Percentiles rank a stretch among this genome's conserved stretches.
Evolutionary conservation across 169 alveolate species (phyloP).

Genomic region (Theileria equi): DNA sequence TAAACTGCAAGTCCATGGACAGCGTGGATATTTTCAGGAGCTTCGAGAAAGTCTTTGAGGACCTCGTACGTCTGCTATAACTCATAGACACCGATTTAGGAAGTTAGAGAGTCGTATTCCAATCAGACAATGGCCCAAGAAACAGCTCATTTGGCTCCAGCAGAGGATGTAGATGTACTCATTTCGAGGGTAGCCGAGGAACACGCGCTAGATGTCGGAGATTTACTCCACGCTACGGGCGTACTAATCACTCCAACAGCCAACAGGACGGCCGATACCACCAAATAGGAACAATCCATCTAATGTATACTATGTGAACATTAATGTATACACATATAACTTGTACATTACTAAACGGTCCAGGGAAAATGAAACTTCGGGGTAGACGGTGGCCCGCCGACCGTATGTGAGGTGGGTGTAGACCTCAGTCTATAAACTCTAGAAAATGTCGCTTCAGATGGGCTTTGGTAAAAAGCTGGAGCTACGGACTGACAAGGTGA

Average conservation of each 20-base stretch:
- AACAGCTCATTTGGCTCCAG: constrained; percentile 40
- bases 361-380: no score
- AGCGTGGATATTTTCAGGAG: constrained; percentile 25
- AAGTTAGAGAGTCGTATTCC: constrained; percentile 32
- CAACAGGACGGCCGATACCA: neutral
- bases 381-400: no score
- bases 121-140: constrained; percentile 11
- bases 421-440: neutral
- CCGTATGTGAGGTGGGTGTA: constrained; percentile 11
- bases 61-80: constrained; percentile 31
- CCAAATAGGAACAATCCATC: neutral
- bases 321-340: neutral
- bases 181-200: constrained; percentile 58
- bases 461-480: constrained; percentile 90
- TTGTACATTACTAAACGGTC: neutral
- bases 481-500: constrained; percentile 92
- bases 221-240: constrained; percentile 12
- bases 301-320: neutral
- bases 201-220: constrained; percentile 49
- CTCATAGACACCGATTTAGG: constrained; percentile 16
- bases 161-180: constrained; percentile 41
- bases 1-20: constrained; percentile 17
- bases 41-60: constrained; percentile 53
- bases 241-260: neutral
- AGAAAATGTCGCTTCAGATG: constrained; percentile 88